Evolutionary conservation across 257 asterid genomes (phyloP).

Genomic region (Penstemon newberryi): DNA sequence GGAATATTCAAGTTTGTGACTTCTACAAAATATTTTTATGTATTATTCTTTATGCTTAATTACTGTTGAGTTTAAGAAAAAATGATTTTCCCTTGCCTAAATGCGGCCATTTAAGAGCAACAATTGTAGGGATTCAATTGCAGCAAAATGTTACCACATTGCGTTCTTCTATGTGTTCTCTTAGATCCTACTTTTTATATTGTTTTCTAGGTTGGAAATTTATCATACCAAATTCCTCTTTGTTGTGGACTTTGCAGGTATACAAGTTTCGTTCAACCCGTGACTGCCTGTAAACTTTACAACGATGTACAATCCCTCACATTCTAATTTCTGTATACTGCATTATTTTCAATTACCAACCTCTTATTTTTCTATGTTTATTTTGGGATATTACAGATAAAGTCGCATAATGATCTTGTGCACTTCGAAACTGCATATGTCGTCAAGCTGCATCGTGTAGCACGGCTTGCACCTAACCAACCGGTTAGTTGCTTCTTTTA

Average conservation of each 20-base stretch:
- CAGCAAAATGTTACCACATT: neutral
- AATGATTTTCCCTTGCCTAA: neutral
- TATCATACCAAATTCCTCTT: constrained; percentile 12
- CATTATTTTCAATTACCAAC: neutral
- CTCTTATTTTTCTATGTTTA: constrained; percentile 15
- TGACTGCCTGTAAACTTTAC: constrained; percentile 87
- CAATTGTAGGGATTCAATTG: neutral
- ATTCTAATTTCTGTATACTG: neutral
- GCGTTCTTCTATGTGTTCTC: neutral
- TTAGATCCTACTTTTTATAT: neutral
- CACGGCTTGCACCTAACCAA: constrained; percentile 81
- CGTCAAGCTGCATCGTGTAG: constrained; percentile 92
- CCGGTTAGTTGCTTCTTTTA: constrained; percentile 61
- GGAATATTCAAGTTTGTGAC: constrained; percentile 14
- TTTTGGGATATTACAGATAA: constrained; percentile 56
- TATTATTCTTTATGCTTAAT: neutral
- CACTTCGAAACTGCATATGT: constrained; percentile 98
- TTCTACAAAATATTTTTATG: neutral
- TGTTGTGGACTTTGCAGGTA: constrained; percentile 60
- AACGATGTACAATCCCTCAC: constrained; percentile 65
- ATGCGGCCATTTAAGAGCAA: too few species aligned
- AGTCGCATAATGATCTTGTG: constrained; percentile 86
- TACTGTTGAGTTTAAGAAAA: neutral
- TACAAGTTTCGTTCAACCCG: constrained; percentile 94
- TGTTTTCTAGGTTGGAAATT: neutral